Evolutionary conservation across 1,139 yeast species (phyloP).

Genomic region (Blastobotrys raffinosifermentans): DNA sequence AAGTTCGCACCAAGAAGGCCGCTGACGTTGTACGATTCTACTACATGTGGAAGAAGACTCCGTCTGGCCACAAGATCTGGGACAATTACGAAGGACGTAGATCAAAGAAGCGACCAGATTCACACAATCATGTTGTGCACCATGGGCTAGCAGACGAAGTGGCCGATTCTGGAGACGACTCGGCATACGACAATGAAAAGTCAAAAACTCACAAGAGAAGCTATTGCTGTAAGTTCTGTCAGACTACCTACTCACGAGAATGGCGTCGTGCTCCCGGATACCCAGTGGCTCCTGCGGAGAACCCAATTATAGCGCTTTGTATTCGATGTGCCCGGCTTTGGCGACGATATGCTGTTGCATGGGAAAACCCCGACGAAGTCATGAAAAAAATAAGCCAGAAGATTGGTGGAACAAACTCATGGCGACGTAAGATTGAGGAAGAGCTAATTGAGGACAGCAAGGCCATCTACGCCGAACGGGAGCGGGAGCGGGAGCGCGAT

Average conservation of each 20-base stretch:
- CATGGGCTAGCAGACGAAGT: slow-evolving; percentile 40
- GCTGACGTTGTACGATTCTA: slow-evolving; percentile 80
- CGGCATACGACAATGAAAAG: slow-evolving; percentile 55
- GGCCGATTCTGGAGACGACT: slow-evolving; percentile 67
- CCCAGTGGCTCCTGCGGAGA: slow-evolving; percentile 36
- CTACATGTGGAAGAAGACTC: slow-evolving; percentile 87
- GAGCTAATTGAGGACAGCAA: slow-evolving; percentile 68
- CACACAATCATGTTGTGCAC: slow-evolving; percentile 21
- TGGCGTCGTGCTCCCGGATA: slow-evolving; percentile 75
- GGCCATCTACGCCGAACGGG: slow-evolving; percentile 49
- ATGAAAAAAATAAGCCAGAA: slow-evolving; percentile 44
- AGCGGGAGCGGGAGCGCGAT: slow-evolving; percentile 22
- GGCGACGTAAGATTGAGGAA: slow-evolving; percentile 60
- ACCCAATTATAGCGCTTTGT: slow-evolving; percentile 56
- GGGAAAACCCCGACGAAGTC: slow-evolving; percentile 79
- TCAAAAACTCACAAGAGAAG: slow-evolving; percentile 34
- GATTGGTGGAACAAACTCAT: slow-evolving; percentile 45
- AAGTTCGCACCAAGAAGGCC: slow-evolving; percentile 62
- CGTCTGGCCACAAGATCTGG: slow-evolving; percentile 71
- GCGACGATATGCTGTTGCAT: slow-evolving; percentile 84
- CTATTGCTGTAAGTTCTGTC: slow-evolving; percentile 63
- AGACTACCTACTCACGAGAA: slow-evolving; percentile 45
- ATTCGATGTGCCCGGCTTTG: slow-evolving; percentile 82
- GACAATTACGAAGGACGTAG: slow-evolving; percentile 69
- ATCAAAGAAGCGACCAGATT: slow-evolving; percentile 37